phyloP scores from a whole-genome alignment of 495 filamentous ascomycete genomes.

The Annulohypoxylon maeteangense region DNA sequence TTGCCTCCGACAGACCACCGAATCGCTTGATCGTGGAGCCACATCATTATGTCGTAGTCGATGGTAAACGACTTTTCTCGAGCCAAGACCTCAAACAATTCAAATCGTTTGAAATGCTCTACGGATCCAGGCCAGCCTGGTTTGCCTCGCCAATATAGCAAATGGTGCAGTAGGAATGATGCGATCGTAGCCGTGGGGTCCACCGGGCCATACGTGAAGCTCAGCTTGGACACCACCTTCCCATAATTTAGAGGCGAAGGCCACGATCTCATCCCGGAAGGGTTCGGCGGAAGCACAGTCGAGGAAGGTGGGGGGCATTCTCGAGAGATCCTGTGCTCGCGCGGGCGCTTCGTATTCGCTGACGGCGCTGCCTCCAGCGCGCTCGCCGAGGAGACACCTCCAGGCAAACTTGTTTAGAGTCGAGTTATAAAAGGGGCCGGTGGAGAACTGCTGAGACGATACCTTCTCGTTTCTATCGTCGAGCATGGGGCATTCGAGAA shows the following conservation, averaged over 20 bases:
- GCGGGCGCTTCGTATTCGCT: constrained; percentile 50
- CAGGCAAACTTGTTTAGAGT: constrained; percentile 49
- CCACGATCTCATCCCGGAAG: constrained; percentile 52
- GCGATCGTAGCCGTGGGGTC: constrained; percentile 48
- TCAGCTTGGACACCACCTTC: constrained; percentile 49
- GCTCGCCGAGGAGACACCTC: constrained; percentile 50
- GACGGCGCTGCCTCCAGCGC: constrained; percentile 41
- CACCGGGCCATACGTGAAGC: constrained; percentile 53
- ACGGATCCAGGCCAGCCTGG: constrained; percentile 48
- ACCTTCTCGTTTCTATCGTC: constrained; percentile 50
- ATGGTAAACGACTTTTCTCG: constrained; percentile 7
- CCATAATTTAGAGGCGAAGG: constrained; percentile 51
- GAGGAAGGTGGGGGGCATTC: constrained; percentile 48
- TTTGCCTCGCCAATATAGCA: constrained; percentile 44
- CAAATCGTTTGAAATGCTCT: constrained; percentile 39
- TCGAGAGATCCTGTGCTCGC: constrained; percentile 46
- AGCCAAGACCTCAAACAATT: constrained; percentile 27
- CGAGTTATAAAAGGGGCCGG: constrained; percentile 50
- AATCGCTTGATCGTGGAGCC: constrained; percentile 36
- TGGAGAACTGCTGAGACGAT: constrained; percentile 44
- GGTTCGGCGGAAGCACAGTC: constrained; percentile 51
- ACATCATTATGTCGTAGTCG: constrained; percentile 24
- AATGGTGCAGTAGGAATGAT: constrained; percentile 46
- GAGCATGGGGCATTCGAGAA: constrained; percentile 51
- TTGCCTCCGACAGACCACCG: constrained; percentile 18